Conservation (phyloP, 495 filamentous ascomycete species). For the Trichoderma reesei region DNA sequence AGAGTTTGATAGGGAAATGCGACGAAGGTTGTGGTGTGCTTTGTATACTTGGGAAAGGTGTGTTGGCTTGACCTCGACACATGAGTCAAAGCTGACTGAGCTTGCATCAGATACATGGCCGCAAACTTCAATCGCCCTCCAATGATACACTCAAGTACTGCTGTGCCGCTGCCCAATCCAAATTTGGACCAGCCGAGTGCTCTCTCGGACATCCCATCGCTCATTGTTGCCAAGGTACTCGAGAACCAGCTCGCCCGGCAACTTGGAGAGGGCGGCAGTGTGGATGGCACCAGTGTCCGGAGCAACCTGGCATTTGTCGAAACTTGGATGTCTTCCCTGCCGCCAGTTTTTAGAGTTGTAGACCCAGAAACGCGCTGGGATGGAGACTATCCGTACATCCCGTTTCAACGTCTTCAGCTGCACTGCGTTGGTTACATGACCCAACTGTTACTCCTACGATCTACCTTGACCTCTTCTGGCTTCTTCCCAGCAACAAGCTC, state of each 20-base stretch:
- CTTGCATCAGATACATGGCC: neutral
- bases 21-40: slow-evolving; percentile 32
- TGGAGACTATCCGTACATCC: neutral
- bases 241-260: neutral
- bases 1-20: slow-evolving; percentile 37
- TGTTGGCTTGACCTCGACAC: neutral
- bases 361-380: neutral
- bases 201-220: neutral
- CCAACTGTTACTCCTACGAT: neutral
- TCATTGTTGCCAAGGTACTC: neutral
- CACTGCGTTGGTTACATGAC: neutral
- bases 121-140: neutral
- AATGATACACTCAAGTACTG: neutral
- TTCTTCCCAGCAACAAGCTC: neutral
- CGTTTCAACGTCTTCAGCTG: neutral
- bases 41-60: slow-evolving; percentile 33
- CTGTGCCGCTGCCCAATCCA: neutral
- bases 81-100: neutral
- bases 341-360: neutral
- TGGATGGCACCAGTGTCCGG: neutral
- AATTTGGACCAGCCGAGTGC: neutral
- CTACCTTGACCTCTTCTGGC: neutral
- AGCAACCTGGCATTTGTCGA: neutral
- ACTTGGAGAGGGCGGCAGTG: neutral
- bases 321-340: neutral